These are phyloP conservation scores for Baeospora myosura DNA, from an alignment of 1,284 basidiomycete species.

Conservation along the genomic window DNA sequence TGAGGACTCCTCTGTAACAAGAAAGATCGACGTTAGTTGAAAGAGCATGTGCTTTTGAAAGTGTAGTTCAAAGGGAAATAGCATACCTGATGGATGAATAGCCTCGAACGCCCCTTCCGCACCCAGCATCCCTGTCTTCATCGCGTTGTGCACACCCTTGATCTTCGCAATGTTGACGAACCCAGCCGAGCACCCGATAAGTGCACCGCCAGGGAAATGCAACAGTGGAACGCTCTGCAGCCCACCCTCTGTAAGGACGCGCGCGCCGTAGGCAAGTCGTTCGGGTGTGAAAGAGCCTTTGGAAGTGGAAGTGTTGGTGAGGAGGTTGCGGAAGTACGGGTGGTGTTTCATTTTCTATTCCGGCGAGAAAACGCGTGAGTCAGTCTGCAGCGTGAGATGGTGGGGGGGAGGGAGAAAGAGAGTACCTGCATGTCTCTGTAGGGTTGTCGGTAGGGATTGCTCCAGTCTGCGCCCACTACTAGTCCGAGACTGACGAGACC, in stretches of 20 bases:
- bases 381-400: no score
- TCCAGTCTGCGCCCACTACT: slow-evolving; percentile 92
- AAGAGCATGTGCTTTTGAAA: no score
- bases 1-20: not conserved
- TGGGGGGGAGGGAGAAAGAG: slow-evolving; percentile 5
- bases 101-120: slow-evolving; percentile 82
- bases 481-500: slow-evolving; percentile 88
- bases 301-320: slow-evolving; percentile 68
- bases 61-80: no score
- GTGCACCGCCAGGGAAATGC: slow-evolving; percentile 91
- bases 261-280: slow-evolving; percentile 84
- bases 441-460: slow-evolving; percentile 90
- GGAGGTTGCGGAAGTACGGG: slow-evolving; percentile 79
- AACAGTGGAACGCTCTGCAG: slow-evolving; percentile 89
- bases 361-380: no score
- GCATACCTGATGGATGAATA: slow-evolving; percentile 25
- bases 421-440: slow-evolving; percentile 88
- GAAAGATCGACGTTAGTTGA: not conserved
- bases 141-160: slow-evolving; percentile 99
- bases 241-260: slow-evolving; percentile 91
- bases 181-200: slow-evolving; percentile 93
- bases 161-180: slow-evolving; percentile 98
- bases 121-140: slow-evolving; percentile 98
- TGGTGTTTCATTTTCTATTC: slow-evolving; percentile 99
- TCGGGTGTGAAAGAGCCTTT: slow-evolving; percentile 25